A percentile compares a stretch with the other conserved stretches of the same genome.
These are phyloP conservation scores for Arthroderma uncinatum DNA, from an alignment of 2,329 filamentous ascomycete genomes.

Conservation along the genomic window DNA sequence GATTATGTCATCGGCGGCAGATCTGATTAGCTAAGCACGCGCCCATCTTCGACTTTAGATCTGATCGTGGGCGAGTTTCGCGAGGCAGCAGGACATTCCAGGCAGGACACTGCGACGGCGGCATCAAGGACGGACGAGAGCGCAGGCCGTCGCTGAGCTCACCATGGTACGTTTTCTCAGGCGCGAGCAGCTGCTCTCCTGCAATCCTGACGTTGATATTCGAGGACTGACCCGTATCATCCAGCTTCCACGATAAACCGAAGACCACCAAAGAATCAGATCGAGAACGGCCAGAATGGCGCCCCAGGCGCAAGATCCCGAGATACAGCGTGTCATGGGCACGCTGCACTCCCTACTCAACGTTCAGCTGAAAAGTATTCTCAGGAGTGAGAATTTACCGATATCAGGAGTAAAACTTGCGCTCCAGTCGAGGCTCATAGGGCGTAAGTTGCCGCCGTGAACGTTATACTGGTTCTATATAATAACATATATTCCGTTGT, in stretches of 20 bases:
- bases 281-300: slow-evolving; percentile 23
- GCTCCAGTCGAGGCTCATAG: slow-evolving; percentile 65
- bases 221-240: neutral
- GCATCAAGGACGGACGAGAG: neutral
- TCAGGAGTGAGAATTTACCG: slow-evolving; percentile 60
- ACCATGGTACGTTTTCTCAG: neutral
- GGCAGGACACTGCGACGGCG: neutral
- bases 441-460: slow-evolving; percentile 49
- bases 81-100: neutral
- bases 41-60: neutral
- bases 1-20: neutral
- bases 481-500: neutral
- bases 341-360: slow-evolving; percentile 48
- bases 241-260: neutral
- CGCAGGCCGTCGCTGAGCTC: neutral
- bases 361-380: slow-evolving; percentile 63
- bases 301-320: slow-evolving; percentile 30
- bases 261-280: neutral
- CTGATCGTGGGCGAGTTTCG: neutral
- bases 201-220: neutral
- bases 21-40: neutral
- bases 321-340: slow-evolving; percentile 33
- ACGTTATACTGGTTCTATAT: neutral
- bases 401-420: slow-evolving; percentile 77
- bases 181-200: neutral